Evolutionary conservation across 306 rosid species (phyloP), one percentile per base, ranked within the genome.

Genomic region (Quercus parvula): DNA sequence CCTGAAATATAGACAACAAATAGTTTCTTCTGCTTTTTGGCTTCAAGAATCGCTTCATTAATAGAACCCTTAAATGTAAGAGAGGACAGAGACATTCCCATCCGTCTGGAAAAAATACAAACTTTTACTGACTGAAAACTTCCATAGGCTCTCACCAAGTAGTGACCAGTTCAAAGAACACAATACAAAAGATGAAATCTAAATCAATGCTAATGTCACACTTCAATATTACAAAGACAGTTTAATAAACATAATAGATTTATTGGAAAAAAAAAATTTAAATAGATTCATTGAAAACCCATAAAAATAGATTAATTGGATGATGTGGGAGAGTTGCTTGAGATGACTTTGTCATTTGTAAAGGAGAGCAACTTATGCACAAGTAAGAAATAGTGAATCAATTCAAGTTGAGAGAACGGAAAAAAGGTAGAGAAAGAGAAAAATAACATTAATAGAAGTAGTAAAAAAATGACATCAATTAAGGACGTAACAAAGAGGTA

Each of bases 1-100:
- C 92, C 90, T 49, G 92, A 86, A 71, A 86, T 82, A 78, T 82
- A 89, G 33, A 89, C 92, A 2, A 86, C 88, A 84, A 89, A 86
- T 5, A 89, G 88, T 58, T 89, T 89, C 84, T 78, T 89, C 82
- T 84, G 90, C 71, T 75, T 89, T 83, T 86, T 86, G 61, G 92
- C 88, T 86, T 86, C 89, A 46, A 57, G n/a, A 63, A 89, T 89
- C 70, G 92, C 92, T 56, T 79, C 83, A 49, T 83, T 35, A 10
- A 89, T 81, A 64, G 90, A 86, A 41, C 92, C 92, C 74, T 84
- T 84, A 62, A 84, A 89, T 9, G 87, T 64, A 46, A 89, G 82
- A 57, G 85, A 73, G 28, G 84, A 69, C 6, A 86, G 79, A 44
- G 92, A 82, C 6, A 73, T 82, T 71, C 84, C 90, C 92, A 89